phyloP scores from a whole-genome alignment of 2,329 filamentous ascomycete species.

The Periglandula ipomoeae region DNA sequence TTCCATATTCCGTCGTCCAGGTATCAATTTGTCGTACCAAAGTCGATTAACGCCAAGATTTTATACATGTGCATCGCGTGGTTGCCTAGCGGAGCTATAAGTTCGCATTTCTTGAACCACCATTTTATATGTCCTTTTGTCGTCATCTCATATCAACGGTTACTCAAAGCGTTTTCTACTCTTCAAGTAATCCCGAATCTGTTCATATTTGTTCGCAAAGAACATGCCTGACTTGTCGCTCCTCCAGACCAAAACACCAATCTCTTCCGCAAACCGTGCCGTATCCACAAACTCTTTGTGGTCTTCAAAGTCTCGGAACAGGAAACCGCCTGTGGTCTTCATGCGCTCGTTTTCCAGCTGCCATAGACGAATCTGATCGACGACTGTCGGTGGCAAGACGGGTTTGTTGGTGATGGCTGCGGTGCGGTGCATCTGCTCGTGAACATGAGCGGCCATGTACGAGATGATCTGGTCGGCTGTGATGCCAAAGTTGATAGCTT shows the following conservation, averaged over 20 bases:
- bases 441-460: slow-evolving; percentile 85
- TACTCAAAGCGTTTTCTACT: slow-evolving; percentile 46
- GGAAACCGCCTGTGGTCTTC: slow-evolving; percentile 70
- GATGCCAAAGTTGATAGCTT: slow-evolving; percentile 83
- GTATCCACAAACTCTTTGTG: slow-evolving; percentile 62
- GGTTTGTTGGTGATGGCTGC: slow-evolving; percentile 50
- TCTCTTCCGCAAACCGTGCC: slow-evolving; percentile 73
- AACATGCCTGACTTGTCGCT: slow-evolving; percentile 74
- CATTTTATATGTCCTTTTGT: too few species aligned
- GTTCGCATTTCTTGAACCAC: neutral
- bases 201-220: slow-evolving; percentile 86
- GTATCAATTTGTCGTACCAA: neutral
- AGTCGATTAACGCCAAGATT: neutral
- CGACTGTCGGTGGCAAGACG: slow-evolving; percentile 85
- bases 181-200: slow-evolving; percentile 73
- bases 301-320: slow-evolving; percentile 81
- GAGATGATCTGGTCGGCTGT: slow-evolving; percentile 91
- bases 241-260: slow-evolving; percentile 84
- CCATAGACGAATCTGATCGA: slow-evolving; percentile 96
- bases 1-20: too few species aligned
- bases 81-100: neutral
- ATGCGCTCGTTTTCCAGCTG: slow-evolving; percentile 95
- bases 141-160: neutral
- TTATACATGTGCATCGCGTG: neutral
- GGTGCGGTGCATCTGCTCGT: slow-evolving; percentile 80